phyloP scores from a whole-genome alignment of 441 rosid species.

The Erysimum cheiri region DNA sequence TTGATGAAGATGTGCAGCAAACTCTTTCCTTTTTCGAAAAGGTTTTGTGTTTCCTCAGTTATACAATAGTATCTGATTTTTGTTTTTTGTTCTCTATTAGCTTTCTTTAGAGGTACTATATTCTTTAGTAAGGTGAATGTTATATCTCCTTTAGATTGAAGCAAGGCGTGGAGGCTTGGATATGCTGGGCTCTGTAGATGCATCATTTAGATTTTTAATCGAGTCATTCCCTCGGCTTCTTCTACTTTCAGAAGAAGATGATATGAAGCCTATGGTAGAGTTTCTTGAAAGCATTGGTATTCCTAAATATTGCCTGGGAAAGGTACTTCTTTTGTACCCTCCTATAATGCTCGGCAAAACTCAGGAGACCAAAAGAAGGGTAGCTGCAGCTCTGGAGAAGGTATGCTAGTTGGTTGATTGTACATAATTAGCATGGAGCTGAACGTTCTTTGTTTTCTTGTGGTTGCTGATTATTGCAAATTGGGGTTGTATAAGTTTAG shows the following conservation, averaged over 20 bases:
- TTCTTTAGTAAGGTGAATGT: conserved; percentile 20
- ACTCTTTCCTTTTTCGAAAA: conserved; percentile 90
- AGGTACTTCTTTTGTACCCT: conserved; percentile 75
- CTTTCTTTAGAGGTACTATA: background rate
- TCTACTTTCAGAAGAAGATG: conserved; percentile 62
- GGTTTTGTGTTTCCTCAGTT: conserved; percentile 47
- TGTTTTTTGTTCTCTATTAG: background rate
- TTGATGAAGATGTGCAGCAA: conserved; percentile 85
- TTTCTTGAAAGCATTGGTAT: conserved; percentile 65
- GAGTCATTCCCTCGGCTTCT: conserved; percentile 91
- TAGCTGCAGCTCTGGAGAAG: conserved; percentile 53
- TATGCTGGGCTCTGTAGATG: conserved; percentile 64
- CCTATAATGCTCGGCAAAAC: conserved; percentile 56
- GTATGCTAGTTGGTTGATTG: conserved; percentile 45
- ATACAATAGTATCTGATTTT: background rate
- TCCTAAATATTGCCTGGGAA: conserved; percentile 49
- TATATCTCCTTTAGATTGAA: conserved; percentile 60
- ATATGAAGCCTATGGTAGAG: conserved; percentile 61
- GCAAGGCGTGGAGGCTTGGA: conserved; percentile 94
- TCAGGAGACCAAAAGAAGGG: conserved; percentile 52
- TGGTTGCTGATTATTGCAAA: conserved; percentile 38
- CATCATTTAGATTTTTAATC: conserved; percentile 61
- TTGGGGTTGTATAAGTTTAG: conserved; percentile 44
- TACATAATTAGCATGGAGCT: conserved; percentile 31
- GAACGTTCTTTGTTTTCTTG: conserved; percentile 18